Percentiles rank a stretch among this genome's conserved stretches.
Evolutionary conservation across 2,329 filamentous ascomycete species (phyloP).

Genomic region (Phoma sp.): DNA sequence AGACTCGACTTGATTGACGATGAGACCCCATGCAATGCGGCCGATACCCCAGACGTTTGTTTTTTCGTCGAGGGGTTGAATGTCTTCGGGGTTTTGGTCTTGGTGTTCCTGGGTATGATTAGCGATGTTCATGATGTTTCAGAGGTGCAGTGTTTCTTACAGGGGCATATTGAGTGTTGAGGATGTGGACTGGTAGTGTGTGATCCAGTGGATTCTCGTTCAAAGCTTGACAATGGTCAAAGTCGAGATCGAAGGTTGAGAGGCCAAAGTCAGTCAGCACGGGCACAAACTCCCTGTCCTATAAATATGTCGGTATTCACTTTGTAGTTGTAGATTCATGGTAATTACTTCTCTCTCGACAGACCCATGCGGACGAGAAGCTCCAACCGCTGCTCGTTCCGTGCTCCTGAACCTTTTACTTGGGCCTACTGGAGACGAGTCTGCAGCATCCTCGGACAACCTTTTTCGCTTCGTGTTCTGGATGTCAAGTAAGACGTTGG

Average conservation of each 20-base stretch:
- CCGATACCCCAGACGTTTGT: slow-evolving; percentile 8
- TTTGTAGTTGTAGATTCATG: neutral
- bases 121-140: neutral
- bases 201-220: neutral
- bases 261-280: slow-evolving; percentile 2
- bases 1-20: neutral
- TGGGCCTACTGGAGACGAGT: neutral
- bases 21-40: neutral
- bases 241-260: slow-evolving; percentile 3
- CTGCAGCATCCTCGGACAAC: neutral
- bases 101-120: neutral
- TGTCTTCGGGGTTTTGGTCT: neutral
- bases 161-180: neutral
- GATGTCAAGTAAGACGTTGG: neutral
- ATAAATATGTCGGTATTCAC: neutral
- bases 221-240: neutral
- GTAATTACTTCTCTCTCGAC: neutral
- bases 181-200: neutral
- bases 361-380: neutral
- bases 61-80: neutral
- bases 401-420: neutral
- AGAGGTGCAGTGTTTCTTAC: neutral
- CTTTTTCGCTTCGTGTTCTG: neutral
- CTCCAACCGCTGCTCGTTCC: neutral
- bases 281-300: neutral